phyloP scores from a whole-genome alignment of 2,329 filamentous ascomycete genomes.

The Coleophoma cylindrospora region DNA sequence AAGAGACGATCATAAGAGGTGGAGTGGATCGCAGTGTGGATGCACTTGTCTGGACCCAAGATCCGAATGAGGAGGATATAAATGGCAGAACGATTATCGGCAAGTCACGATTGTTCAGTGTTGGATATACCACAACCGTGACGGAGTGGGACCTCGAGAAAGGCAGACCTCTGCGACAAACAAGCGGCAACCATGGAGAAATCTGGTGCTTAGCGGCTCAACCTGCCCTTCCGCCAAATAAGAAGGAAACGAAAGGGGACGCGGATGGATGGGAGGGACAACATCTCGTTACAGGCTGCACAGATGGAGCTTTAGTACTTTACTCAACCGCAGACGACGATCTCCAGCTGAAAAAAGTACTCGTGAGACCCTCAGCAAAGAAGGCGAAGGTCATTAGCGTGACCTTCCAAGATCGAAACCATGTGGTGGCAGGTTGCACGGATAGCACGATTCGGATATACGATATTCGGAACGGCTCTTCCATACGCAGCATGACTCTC shows the following conservation, averaged over 20 bases:
- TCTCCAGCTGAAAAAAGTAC: conserved; percentile 70
- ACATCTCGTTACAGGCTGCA: conserved; percentile 82
- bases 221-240: conserved; percentile 39
- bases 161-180: conserved; percentile 72
- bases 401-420: conserved; percentile 78
- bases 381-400: conserved; percentile 88
- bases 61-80: conserved; percentile 66
- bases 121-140: conserved; percentile 85
- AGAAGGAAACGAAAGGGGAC: conserved; percentile 25
- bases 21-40: conserved; percentile 85
- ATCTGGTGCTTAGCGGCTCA: conserved; percentile 96
- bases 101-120: conserved; percentile 85
- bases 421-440: conserved; percentile 87
- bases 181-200: conserved; percentile 88
- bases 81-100: conserved; percentile 61
- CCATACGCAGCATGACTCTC: conserved; percentile 78
- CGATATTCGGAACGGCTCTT: conserved; percentile 73
- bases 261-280: conserved; percentile 28
- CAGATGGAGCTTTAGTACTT: conserved; percentile 82
- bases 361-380: conserved; percentile 74
- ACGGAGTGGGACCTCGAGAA: conserved; percentile 92
- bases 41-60: conserved; percentile 85
- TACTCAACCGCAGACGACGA: conserved; percentile 83
- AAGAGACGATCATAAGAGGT: conserved; percentile 80
- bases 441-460: conserved; percentile 92